Evolutionary conservation across 257 asterid species (phyloP), one percentile per base, ranked within the genome.

Genomic region (Solanum etuberosum): DNA sequence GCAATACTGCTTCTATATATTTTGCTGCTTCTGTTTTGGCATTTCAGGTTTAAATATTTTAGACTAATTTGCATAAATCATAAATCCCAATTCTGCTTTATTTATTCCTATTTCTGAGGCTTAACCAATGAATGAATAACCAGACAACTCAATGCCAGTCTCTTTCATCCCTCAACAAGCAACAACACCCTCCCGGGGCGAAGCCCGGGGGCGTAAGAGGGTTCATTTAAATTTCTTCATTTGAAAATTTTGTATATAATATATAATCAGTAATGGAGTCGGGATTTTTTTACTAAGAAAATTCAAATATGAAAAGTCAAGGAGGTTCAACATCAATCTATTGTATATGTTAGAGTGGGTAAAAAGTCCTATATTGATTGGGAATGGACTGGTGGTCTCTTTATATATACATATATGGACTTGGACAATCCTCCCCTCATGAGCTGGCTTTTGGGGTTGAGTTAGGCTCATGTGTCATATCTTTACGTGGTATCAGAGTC

Each of bases 21-120:
- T 89, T 90, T 89, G 54, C 86, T 86, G 84, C 84, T 14, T 78
- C 65, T 78, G 65, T 13, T 78, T 78, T 42, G 40, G 16, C 84
- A 78, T 43, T 78, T 78, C 65, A 25, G 38, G 65, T 35, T 16
- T 8, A 16, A 34, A 10, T 80, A 29, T 18, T 80, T 27, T 54
- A 1, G 65, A 3, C 65, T 7, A 54, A 54, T 29, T 46, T 48
- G 1, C 67, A 80, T 18, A 29, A 77, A 80, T 80, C 9, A 20
- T 20, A 54, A 54, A 54, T 54, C 20, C 7, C 12, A n/a, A 15
- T 25, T 35, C 29, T 61, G 86, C 96, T 93, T 93, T 92, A 92
- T 92, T 90, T 93, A 93, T 92, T 90, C 93, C 86, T 73, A 51
- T 38, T 43, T 42, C 59, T 61, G 85, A 73, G 87, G 91, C 89